Percentiles rank a stretch among this genome's conserved stretches.
These are phyloP conservation scores for Arabis alpina DNA, from an alignment of 345 rosid genomes.

Conservation along the genomic window DNA sequence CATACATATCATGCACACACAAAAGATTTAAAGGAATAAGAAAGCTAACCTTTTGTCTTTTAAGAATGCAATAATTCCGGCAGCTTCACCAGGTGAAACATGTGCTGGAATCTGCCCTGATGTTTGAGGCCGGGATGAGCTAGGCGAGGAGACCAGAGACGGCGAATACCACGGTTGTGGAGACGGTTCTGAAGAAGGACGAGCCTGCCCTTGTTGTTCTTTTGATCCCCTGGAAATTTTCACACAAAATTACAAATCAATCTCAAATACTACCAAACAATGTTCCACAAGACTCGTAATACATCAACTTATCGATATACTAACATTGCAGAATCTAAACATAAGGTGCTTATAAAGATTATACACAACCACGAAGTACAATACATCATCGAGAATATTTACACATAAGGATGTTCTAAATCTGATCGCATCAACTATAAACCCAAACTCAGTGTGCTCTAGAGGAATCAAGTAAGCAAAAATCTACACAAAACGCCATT, in stretches of 20 bases:
- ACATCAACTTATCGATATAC: not conserved
- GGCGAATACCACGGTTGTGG: constrained; percentile 84
- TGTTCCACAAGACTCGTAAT: not conserved
- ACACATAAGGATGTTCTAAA: not conserved
- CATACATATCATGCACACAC: not conserved
- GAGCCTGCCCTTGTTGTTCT: constrained; percentile 71
- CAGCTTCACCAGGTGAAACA: constrained; percentile 82
- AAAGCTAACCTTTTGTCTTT: constrained; percentile 71
- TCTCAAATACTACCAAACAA: not conserved
- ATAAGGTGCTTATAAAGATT: not conserved
- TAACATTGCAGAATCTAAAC: constrained; percentile 6
- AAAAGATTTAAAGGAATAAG: not conserved
- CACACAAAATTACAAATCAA: not conserved
- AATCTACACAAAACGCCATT: not conserved
- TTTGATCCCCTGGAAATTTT: constrained; percentile 62
- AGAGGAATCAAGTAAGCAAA: no score
- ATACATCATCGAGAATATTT: not conserved
- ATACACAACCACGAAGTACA: not conserved
- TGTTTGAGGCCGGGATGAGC: constrained; percentile 62
- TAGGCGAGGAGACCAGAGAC: constrained; percentile 59
- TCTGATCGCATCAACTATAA: constrained; percentile 2
- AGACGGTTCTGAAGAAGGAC: constrained; percentile 57
- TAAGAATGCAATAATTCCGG: constrained; percentile 61
- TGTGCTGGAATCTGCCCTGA: constrained; percentile 61
- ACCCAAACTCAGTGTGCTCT: not conserved